A percentile compares a stretch with the other conserved stretches of the same genome.
Conservation (phyloP, 2,329 filamentous ascomycete genomes). For the Pseudogymnoascus sp. region DNA sequence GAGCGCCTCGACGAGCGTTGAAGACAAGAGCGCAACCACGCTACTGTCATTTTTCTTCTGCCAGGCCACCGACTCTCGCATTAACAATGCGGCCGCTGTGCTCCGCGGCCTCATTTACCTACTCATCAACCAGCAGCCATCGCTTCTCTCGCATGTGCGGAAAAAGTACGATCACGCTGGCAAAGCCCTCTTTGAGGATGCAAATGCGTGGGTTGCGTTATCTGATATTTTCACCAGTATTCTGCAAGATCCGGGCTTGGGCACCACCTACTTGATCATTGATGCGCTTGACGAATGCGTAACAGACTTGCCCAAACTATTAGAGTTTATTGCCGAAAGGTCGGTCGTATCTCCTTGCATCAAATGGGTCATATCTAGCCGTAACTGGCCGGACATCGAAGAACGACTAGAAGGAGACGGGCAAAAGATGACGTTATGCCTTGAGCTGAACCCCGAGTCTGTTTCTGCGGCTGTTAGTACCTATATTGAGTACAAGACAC, state of each 20-base stretch:
- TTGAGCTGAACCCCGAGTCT: constrained; percentile 32
- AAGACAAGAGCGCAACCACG: no score
- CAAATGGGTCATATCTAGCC: constrained; percentile 39
- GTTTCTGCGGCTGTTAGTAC: constrained; percentile 29
- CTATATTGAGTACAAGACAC: constrained; percentile 33
- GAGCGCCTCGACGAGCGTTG: no score
- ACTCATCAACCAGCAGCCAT: constrained; percentile 30
- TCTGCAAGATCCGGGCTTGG: constrained; percentile 29
- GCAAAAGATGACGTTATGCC: constrained; percentile 22
- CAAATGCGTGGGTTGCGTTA: constrained; percentile 32
- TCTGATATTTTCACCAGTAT: constrained; percentile 33
- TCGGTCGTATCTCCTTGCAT: constrained; percentile 20
- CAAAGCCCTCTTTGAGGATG: constrained; percentile 32
- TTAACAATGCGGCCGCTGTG: constrained; percentile 34
- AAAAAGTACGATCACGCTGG: constrained; percentile 30
- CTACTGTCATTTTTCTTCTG: constrained; percentile 35
- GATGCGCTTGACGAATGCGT: constrained; percentile 41
- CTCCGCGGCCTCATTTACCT: constrained; percentile 37
- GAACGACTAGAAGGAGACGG: constrained; percentile 22
- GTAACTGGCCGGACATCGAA: constrained; percentile 34
- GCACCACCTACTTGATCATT: constrained; percentile 31
- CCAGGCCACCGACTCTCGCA: constrained; percentile 30
- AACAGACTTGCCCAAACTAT: constrained; percentile 25
- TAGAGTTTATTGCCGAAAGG: constrained; percentile 29
- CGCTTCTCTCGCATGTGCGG: constrained; percentile 30